A percentile compares a stretch with the other conserved stretches of the same genome.
Evolutionary conservation across 1,284 basidiomycete genomes (phyloP).

Genomic region (Ganoderma lucidum): DNA sequence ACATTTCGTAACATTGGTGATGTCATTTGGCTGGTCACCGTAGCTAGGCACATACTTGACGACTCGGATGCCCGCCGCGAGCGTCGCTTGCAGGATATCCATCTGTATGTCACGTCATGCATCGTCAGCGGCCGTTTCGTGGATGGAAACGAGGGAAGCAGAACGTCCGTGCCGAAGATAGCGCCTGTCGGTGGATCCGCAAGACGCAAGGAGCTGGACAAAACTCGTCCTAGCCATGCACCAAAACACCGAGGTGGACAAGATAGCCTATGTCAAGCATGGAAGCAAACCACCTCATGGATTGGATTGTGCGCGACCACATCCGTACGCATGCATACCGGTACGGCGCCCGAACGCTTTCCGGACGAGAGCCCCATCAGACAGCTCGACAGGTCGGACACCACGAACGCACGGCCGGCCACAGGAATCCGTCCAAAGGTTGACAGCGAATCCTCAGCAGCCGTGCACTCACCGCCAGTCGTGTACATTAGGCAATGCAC

Average conservation of each 20-base stretch:
- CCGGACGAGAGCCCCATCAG: background rate
- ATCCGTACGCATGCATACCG: background rate
- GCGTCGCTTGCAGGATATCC: slow-evolving; percentile 67
- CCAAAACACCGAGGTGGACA: background rate
- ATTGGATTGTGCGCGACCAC: background rate
- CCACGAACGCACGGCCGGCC: slow-evolving; percentile 6
- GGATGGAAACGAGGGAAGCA: background rate
- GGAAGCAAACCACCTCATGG: background rate
- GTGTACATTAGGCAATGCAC: background rate
- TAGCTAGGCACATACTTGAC: slow-evolving; percentile 69
- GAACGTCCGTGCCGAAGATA: background rate
- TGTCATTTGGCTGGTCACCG: slow-evolving; percentile 67
- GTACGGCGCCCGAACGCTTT: background rate
- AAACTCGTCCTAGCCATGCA: background rate
- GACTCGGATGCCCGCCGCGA: slow-evolving; percentile 66
- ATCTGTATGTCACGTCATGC: slow-evolving; percentile 43
- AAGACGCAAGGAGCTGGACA: background rate
- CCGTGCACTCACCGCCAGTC: background rate
- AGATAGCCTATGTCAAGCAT: no score
- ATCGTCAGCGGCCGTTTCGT: background rate
- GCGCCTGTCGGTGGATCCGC: background rate
- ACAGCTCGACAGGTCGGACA: background rate
- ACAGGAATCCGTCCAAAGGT: background rate
- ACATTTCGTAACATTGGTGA: slow-evolving; percentile 44
- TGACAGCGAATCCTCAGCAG: background rate